These are phyloP conservation scores for Cryptococcus jaspeensis DNA, from an alignment of 1,284 basidiomycete species.

Conservation along the genomic window DNA sequence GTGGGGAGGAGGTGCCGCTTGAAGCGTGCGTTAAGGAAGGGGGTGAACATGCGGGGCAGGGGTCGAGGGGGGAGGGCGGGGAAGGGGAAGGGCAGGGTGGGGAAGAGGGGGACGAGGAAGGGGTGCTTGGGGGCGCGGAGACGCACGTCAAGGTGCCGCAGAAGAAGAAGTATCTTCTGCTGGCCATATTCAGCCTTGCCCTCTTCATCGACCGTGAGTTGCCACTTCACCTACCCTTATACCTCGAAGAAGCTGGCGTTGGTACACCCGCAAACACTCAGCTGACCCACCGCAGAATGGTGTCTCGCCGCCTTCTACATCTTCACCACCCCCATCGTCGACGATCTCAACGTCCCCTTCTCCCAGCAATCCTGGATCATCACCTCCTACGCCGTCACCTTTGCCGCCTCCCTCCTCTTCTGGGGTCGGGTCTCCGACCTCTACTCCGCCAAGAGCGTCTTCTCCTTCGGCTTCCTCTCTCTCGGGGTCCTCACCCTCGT, in stretches of 20 bases:
- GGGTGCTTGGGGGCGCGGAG: not conserved
- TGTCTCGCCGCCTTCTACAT: constrained; percentile 23
- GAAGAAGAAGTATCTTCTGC: constrained; percentile 15
- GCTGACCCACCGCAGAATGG: constrained; percentile 7
- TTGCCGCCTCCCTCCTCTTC: constrained; percentile 33
- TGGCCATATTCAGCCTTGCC: constrained; percentile 19
- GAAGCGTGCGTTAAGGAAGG: too few relatives aligned
- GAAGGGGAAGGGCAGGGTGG: too few relatives aligned
- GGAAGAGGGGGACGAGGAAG: not conserved
- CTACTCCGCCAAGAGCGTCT: constrained; percentile 32
- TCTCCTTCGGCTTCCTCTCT: constrained; percentile 26
- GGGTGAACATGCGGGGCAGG: too few relatives aligned
- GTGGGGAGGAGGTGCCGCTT: too few relatives aligned
- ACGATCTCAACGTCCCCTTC: constrained; percentile 14
- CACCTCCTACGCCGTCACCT: constrained; percentile 33
- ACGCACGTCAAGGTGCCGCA: not conserved
- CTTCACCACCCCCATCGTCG: constrained; percentile 19
- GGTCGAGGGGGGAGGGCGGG: not conserved
- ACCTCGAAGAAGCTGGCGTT: too few relatives aligned
- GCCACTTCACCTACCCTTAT: not conserved
- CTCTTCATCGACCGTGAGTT: constrained; percentile 24
- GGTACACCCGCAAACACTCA: too few relatives aligned
- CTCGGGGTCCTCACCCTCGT: constrained; percentile 31
- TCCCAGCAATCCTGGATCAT: constrained; percentile 31
- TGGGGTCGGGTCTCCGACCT: constrained; percentile 40